Conservation (phyloP, 495 filamentous ascomycete species). For the Lasiosphaeria ovina region DNA sequence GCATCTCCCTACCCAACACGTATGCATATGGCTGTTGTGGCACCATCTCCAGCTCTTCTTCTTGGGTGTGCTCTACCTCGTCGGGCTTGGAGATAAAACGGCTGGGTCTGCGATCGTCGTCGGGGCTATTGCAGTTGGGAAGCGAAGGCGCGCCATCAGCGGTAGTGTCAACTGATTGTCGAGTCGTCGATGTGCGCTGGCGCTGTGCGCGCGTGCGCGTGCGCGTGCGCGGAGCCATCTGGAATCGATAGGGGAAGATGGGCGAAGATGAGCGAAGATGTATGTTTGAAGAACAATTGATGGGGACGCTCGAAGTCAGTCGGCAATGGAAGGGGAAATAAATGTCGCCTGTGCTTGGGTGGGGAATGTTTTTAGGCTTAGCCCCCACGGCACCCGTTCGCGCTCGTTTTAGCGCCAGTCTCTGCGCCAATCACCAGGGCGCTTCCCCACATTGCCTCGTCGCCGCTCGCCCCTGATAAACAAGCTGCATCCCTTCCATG, state of each 20-base stretch:
- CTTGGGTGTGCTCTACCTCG: slow-evolving; percentile 2
- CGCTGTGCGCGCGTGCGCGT: slow-evolving; percentile 4
- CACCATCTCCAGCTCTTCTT: slow-evolving; percentile 1
- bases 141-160: slow-evolving; percentile 4
- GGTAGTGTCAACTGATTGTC: slow-evolving; percentile 6
- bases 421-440: slow-evolving; percentile 3
- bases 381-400: slow-evolving; percentile 1
- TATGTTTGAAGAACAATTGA: slow-evolving; percentile 3
- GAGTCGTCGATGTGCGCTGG: slow-evolving; percentile 8
- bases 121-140: slow-evolving; percentile 9
- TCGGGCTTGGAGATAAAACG: slow-evolving; percentile 4
- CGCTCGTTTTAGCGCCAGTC: slow-evolving; percentile 1
- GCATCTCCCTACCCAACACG: slow-evolving; percentile 4
- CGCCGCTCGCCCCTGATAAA: slow-evolving; percentile 5
- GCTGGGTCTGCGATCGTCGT: slow-evolving; percentile 3
- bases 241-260: neutral
- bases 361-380: slow-evolving; percentile 2
- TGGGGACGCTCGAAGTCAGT: neutral
- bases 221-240: slow-evolving; percentile 11
- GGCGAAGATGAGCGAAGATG: slow-evolving; percentile 1
- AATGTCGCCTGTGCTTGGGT: slow-evolving; percentile 3
- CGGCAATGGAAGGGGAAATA: slow-evolving; percentile 8
- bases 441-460: slow-evolving; percentile 6
- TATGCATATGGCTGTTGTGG: slow-evolving; percentile 4
- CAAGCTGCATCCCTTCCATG: slow-evolving; percentile 3